phyloP scores from a whole-genome alignment of 129 eudicot species.

The Flaveria ramosissima region DNA sequence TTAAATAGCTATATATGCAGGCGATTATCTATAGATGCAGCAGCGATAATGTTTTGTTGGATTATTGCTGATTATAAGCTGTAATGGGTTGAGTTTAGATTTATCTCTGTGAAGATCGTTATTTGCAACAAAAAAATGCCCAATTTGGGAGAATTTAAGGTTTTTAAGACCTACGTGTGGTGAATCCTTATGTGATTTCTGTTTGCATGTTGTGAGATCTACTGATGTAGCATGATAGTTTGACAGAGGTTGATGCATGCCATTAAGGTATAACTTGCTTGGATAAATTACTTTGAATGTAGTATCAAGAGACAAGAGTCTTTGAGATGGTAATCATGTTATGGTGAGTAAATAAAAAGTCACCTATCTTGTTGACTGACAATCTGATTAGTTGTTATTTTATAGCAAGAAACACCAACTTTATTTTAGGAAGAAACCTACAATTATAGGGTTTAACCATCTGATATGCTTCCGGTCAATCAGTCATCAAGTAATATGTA shows the following conservation, averaged over 20 bases:
- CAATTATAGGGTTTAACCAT: background rate
- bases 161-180: background rate
- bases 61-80: background rate
- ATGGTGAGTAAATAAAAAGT: background rate
- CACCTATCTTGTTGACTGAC: background rate
- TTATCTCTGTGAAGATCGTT: background rate
- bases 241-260: no score
- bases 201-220: background rate
- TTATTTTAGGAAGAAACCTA: background rate
- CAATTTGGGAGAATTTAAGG: slow-evolving; percentile 1
- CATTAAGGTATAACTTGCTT: background rate
- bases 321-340: background rate
- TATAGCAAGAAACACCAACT: background rate
- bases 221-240: background rate
- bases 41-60: background rate
- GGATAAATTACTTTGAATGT: background rate
- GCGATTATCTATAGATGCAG: background rate
- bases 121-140: background rate
- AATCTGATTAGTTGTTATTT: background rate
- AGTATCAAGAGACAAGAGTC: background rate
- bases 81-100: background rate
- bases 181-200: background rate
- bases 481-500: no score
- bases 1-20: background rate
- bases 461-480: background rate